Conservation (phyloP, 805 yeast species). For the Candida taoyuanica region DNA sequence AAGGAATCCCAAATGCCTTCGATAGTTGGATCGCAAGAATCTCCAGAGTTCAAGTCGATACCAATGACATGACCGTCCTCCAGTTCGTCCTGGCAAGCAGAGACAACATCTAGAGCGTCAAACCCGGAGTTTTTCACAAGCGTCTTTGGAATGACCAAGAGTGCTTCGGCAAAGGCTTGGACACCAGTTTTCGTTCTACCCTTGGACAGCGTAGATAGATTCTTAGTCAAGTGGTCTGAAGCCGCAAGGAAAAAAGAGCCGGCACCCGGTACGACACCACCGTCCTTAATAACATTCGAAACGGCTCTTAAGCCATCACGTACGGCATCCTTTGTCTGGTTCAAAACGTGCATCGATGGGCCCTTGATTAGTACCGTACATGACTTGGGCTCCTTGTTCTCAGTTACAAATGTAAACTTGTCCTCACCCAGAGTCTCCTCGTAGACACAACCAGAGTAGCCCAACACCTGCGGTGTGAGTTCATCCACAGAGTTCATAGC, state of each 20-base stretch:
- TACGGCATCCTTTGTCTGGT: slow-evolving; percentile 94
- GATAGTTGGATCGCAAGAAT: slow-evolving; percentile 89
- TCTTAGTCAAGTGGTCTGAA: slow-evolving; percentile 55
- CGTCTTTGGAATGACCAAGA: slow-evolving; percentile 89
- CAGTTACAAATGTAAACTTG: slow-evolving; percentile 93
- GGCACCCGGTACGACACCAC: slow-evolving; percentile 88
- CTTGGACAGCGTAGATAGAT: slow-evolving; percentile 53
- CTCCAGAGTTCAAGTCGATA: slow-evolving; percentile 85
- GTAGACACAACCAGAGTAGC: slow-evolving; percentile 84
- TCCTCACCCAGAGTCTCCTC: slow-evolving; percentile 96
- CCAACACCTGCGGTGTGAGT: slow-evolving; percentile 70
- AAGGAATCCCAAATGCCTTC: slow-evolving; percentile 97
- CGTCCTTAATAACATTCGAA: slow-evolving; percentile 83
- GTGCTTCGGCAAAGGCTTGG: slow-evolving; percentile 88
- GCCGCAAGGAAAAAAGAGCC: slow-evolving; percentile 93
- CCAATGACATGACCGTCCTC: slow-evolving; percentile 83
- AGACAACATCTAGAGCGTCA: slow-evolving; percentile 85
- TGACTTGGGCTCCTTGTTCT: slow-evolving; percentile 81
- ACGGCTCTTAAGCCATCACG: slow-evolving; percentile 97
- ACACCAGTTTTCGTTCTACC: slow-evolving; percentile 90
- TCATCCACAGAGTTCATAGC: slow-evolving; percentile 98
- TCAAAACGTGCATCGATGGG: slow-evolving; percentile 81
- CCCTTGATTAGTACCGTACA: slow-evolving; percentile 92
- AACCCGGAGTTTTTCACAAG: slow-evolving; percentile 88
- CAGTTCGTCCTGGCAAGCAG: slow-evolving; percentile 85